These are phyloP conservation scores for Clarkia xantiana DNA, from an alignment of 345 rosid genomes.

Conservation along the genomic window DNA sequence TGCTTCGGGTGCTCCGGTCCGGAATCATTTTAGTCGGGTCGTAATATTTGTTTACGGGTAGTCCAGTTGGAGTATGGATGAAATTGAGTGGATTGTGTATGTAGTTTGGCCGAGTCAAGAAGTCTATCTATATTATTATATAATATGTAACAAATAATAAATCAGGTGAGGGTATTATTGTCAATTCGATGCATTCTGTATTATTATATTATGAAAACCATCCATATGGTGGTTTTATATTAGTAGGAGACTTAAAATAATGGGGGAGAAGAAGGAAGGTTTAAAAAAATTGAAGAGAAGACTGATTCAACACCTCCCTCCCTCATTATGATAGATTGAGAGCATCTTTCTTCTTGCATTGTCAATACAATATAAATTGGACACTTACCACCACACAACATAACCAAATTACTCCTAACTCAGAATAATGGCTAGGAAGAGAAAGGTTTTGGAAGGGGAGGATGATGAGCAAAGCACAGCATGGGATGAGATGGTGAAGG, in stretches of 20 bases:
- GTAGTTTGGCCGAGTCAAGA: too few relatives aligned
- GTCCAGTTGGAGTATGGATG: too few relatives aligned
- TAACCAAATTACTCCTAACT: not conserved
- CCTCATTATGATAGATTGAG: not conserved
- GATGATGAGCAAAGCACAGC: conserved; percentile 1
- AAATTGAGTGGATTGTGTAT: too few relatives aligned
- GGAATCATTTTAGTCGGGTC: too few relatives aligned
- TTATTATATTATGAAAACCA: too few relatives aligned
- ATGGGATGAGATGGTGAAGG: conserved; percentile 13
- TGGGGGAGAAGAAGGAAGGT: not conserved
- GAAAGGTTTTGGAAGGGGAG: conserved; percentile 6
- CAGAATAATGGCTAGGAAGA: conserved; percentile 9
- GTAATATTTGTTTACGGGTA: too few relatives aligned
- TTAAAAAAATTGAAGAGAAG: not conserved
- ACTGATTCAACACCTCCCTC: conserved; percentile 4
- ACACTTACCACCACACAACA: not conserved
- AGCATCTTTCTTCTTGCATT: not conserved
- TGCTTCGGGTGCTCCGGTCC: too few relatives aligned
- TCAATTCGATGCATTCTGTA: too few relatives aligned
- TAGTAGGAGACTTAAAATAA: not conserved
- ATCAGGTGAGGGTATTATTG: too few relatives aligned
- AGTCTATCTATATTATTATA: too few relatives aligned
- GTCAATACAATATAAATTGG: not conserved
- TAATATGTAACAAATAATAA: too few relatives aligned
- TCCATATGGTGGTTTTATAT: too few relatives aligned